phyloP scores from a whole-genome alignment of 306 rosid species.

The Sindora glabra region DNA sequence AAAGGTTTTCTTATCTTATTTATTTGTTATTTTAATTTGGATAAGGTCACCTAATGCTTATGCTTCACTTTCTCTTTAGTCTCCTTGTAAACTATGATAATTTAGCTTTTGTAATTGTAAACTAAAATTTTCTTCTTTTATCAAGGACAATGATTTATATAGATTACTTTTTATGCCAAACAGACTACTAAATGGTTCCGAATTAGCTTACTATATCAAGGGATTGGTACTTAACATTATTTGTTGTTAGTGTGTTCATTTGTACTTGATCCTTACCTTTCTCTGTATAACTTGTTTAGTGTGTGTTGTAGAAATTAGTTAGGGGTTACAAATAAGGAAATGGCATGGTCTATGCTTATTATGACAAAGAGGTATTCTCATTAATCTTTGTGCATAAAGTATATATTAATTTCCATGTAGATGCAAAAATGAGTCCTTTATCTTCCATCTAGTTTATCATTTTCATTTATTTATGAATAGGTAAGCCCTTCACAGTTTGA shows the following conservation, averaged over 20 bases:
- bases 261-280: neutral
- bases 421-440: neutral
- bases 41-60: neutral
- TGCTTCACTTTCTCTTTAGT: too few species aligned
- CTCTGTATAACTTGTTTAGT: slow-evolving; percentile 8
- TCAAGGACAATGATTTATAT: slow-evolving; percentile 94
- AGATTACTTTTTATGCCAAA: slow-evolving; percentile 89
- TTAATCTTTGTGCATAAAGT: neutral
- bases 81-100: slow-evolving; percentile 3
- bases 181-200: slow-evolving; percentile 96
- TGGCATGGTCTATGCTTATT: slow-evolving; percentile 82
- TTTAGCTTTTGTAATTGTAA: slow-evolving; percentile 6
- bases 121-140: slow-evolving; percentile 7
- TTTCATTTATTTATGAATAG: slow-evolving; percentile 37
- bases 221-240: slow-evolving; percentile 68
- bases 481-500: slow-evolving; percentile 98
- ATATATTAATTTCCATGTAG: slow-evolving; percentile 4
- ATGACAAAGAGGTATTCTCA: slow-evolving; percentile 78
- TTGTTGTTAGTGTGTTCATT: slow-evolving; percentile 10
- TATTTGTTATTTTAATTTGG: neutral
- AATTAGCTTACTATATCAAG: slow-evolving; percentile 87
- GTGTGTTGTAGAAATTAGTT: slow-evolving; percentile 59
- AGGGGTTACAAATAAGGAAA: slow-evolving; percentile 95
- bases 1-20: too few species aligned
- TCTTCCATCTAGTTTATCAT: neutral